These are phyloP conservation scores for Diaporthe ampelina DNA, from an alignment of 2,329 filamentous ascomycete genomes.

Conservation along the genomic window DNA sequence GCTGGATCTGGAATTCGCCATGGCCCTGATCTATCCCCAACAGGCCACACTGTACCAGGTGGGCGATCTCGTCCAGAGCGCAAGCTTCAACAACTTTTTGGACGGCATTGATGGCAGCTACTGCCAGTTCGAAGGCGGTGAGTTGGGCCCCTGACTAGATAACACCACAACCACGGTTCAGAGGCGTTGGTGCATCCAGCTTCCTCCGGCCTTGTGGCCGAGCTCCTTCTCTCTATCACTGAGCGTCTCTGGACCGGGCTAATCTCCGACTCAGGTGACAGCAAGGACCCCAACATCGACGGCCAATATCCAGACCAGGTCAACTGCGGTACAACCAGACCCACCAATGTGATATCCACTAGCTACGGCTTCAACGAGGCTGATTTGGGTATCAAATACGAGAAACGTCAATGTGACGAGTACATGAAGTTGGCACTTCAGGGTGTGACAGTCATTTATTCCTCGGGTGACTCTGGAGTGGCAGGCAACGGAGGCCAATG, in stretches of 20 bases:
- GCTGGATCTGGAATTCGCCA: conserved; percentile 57
- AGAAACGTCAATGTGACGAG: conserved; percentile 66
- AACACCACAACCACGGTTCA: too few species aligned
- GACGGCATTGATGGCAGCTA: conserved; percentile 61
- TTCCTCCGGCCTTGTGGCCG: too few species aligned
- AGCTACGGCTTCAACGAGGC: conserved; percentile 68
- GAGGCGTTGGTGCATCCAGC: too few species aligned
- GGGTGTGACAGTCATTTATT: conserved; percentile 65
- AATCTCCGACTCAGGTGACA: too few species aligned
- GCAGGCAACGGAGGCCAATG: conserved; percentile 55
- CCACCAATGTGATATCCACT: conserved; percentile 68
- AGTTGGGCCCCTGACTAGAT: conserved; percentile 43
- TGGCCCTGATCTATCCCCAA: conserved; percentile 65
- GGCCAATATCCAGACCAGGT: conserved; percentile 54
- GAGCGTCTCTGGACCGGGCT: too few species aligned
- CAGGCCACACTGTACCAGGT: conserved; percentile 63
- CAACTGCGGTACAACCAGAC: conserved; percentile 59
- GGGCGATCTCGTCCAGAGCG: conserved; percentile 51
- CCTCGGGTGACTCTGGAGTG: conserved; percentile 65
- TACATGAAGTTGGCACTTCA: conserved; percentile 70
- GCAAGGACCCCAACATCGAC: conserved; percentile 53
- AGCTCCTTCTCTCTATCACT: too few species aligned
- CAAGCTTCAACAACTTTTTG: conserved; percentile 48
- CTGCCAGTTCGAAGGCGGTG: conserved; percentile 59
- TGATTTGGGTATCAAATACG: conserved; percentile 62